Evolutionary conservation across 1,284 basidiomycete species (phyloP), one percentile per base, ranked within the genome.

Genomic region (Boletus holoroseus): DNA sequence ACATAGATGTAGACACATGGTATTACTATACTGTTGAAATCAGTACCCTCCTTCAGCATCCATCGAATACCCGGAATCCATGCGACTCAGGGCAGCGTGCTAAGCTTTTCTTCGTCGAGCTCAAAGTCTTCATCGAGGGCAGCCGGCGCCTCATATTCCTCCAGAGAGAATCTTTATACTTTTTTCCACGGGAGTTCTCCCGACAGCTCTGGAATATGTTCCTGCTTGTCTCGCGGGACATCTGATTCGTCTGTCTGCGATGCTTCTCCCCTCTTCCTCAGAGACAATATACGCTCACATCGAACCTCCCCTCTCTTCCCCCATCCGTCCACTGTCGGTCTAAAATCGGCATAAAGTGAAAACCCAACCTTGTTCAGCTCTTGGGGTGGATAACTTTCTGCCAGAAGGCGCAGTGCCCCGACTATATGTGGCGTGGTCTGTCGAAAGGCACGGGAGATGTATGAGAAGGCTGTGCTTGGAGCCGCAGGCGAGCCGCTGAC

Each of bases 371-470:
- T 62, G 62, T 91, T 89, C 24, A 94, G 75, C 55, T 90, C 84
- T 28, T 78, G 68, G 0, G 81, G 74, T 7, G 74, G 49, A 58
- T 83, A 92, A 50, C 82, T 87, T 31, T 77, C 71, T 1, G 88
- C 88, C 24, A 95, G 76, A 15, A 94, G 73, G 48, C 82, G 81
- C 62, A 95, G 71, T 2, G 91, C 83, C n/a, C 92, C 91, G 9
- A 93, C 68, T 32, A 94, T 73, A 57, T 82, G 73, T 1, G 88
- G 82, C 7, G 84, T 78, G 3, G 83, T 87, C 64, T 91, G 86
- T 49, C 82, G 78, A 60, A 94, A 81, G 2, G 88, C 76, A 18
- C 82, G 80, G n/a, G 83, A 82, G 55, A 95, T 85, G 68, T 95
- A 96, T 0, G 81, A 76, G 62, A 84, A 93, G 3, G 91, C 88